A percentile compares a stretch with the other conserved stretches of the same genome.
Evolutionary conservation across 345 rosid genomes (phyloP).

Genomic region (Boechera retrofracta): DNA sequence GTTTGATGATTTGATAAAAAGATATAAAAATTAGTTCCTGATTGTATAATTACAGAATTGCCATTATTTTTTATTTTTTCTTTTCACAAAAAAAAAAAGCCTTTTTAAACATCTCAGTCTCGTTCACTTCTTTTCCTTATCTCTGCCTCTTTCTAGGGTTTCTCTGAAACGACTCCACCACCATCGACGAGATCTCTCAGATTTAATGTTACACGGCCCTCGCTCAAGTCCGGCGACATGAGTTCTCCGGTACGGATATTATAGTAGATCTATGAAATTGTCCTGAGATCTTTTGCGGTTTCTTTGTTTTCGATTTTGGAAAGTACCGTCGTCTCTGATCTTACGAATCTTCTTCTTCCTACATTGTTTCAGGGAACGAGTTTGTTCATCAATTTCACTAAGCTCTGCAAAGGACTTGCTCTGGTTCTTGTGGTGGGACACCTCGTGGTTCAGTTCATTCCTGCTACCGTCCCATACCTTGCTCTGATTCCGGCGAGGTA

Average conservation of each 20-base stretch:
- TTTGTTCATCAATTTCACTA: conserved; percentile 75
- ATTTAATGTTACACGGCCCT: conserved; percentile 34
- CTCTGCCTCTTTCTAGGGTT: too few species aligned
- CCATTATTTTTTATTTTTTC: too few species aligned
- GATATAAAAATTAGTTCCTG: too few species aligned
- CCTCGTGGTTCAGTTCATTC: conserved; percentile 79
- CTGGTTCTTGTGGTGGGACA: conserved; percentile 80
- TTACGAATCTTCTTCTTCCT: not conserved
- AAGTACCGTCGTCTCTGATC: conserved; percentile 7
- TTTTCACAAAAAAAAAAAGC: too few species aligned
- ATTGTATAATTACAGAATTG: too few species aligned
- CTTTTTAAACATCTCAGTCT: too few species aligned
- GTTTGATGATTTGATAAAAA: too few species aligned
- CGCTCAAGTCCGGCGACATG: conserved; percentile 39
- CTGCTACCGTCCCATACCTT: too few species aligned
- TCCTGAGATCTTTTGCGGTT: conserved; percentile 3
- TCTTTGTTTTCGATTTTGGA: not conserved
- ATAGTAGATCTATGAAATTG: conserved; percentile 30
- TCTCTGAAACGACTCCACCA: too few species aligned
- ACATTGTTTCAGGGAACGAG: conserved; percentile 56
- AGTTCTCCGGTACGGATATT: conserved; percentile 52
- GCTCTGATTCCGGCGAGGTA: too few species aligned
- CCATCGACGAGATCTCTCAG: conserved; percentile 40
- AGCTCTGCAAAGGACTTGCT: conserved; percentile 89
- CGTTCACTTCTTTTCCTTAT: too few species aligned